Conservation (phyloP, 805 yeast genomes). For the Wickerhamiella azymoides region DNA sequence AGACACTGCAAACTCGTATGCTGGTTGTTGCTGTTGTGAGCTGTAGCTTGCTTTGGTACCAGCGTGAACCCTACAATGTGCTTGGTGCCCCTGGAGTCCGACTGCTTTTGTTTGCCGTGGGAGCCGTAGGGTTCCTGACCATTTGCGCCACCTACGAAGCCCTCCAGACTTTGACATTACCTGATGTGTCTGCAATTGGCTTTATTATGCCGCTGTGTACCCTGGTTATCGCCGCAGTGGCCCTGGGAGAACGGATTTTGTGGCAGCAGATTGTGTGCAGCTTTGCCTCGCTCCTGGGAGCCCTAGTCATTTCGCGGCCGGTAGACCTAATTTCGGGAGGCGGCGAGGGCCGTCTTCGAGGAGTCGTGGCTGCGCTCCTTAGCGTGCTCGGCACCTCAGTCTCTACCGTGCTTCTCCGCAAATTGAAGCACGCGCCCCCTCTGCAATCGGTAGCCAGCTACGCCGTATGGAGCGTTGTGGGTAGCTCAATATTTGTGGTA, state of each 20-base stretch:
- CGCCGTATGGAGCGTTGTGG: conserved; percentile 44
- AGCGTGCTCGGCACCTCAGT: neutral
- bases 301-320: conserved; percentile 70
- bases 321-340: conserved; percentile 49
- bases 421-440: conserved; percentile 64
- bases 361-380: neutral
- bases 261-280: conserved; percentile 57
- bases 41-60: conserved; percentile 37
- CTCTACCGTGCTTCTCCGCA: conserved; percentile 34
- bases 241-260: conserved; percentile 55
- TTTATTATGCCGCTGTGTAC: conserved; percentile 69
- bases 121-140: conserved; percentile 63
- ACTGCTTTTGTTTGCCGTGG: conserved; percentile 42
- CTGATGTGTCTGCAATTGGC: conserved; percentile 71
- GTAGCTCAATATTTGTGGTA: conserved; percentile 40
- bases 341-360: conserved; percentile 19
- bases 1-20: conserved; percentile 64
- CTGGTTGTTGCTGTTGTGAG: conserved; percentile 50
- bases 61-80: conserved; percentile 45
- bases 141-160: conserved; percentile 70
- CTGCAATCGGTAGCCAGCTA: conserved; percentile 65
- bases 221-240: conserved; percentile 53
- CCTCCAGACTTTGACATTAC: conserved; percentile 54
- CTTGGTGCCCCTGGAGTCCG: conserved; percentile 55
- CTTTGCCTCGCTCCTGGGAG: conserved; percentile 55